phyloP scores from a whole-genome alignment of 1,284 basidiomycete species.

The Papiliotrema nemorosa region DNA sequence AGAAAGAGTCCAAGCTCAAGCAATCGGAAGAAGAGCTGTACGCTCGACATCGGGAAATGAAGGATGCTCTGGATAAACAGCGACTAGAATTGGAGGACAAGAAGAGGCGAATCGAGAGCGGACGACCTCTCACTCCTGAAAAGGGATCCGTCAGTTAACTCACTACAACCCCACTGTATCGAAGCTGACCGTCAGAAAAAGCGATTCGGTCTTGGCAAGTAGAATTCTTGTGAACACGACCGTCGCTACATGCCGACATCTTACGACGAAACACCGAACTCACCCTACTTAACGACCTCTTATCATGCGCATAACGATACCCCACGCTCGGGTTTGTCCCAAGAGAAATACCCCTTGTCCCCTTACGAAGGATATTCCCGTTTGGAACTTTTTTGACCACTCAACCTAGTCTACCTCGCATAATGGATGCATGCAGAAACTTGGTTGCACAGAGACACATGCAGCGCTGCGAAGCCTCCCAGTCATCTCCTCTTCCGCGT shows the following conservation, averaged over 20 bases:
- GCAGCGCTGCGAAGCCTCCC: no score
- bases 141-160: constrained; percentile 56
- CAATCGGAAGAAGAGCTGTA: constrained; percentile 97
- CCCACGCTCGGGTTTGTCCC: no score
- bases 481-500: no score
- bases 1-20: constrained; percentile 96
- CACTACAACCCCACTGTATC: no score
- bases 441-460: no score
- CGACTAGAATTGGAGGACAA: constrained; percentile 93
- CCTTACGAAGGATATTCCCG: no score
- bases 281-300: neutral
- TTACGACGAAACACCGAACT: neutral
- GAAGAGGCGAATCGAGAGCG: constrained; percentile 93
- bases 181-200: constrained; percentile 29
- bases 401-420: no score
- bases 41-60: constrained; percentile 96
- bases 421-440: no score
- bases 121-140: constrained; percentile 90
- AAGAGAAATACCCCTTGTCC: no score
- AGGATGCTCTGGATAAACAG: constrained; percentile 96
- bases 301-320: neutral
- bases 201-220: constrained; percentile 48
- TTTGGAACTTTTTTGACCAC: no score
- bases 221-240: neutral
- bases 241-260: neutral